Evolutionary conservation across 257 asterid genomes (phyloP), one percentile per base, ranked within the genome.

Genomic region (Solanum chiquidenum): DNA sequence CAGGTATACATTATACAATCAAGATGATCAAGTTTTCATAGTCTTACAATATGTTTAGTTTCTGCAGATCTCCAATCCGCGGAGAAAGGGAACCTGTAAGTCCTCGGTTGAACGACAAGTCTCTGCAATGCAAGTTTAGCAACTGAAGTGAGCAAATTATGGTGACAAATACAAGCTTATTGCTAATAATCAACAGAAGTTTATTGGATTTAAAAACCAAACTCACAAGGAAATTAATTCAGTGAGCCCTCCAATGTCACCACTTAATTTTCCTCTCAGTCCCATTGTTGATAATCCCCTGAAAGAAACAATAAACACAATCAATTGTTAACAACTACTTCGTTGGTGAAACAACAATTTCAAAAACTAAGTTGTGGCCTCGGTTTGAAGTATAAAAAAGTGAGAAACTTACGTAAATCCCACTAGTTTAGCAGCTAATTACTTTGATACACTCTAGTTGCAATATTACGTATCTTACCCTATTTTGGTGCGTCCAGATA

Each of bases 261-360:
- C 99, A 3, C 92, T 92, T 90, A 96, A 90, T 83, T 91, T 92
- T 75, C 99, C 99, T 46, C 88, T 90, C 25, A 96, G 75, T 69
- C 97, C 98, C 99, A 96, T 96, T 3, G 98, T 93, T 13, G 99
- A 96, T 84, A 96, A 88, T 52, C 98, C 96, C 89, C 99, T 96
- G 94, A 90, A 91, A 37, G 69, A 75, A 71, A 37, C 34, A 37
- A 60, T 25, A 76, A 75, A 7, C 29, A 49, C 12, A 42, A n/a
- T 21, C 21, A 83, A 16, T 46, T 35, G 29, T 13, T 27, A 49
- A 66, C 83, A 29, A 83, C 40, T 44, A 2, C 16, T 66, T 55
- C 16, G 7, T 25, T 25, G 31, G 73, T 38, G n/a, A 37, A 71
- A 34, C 58, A 7, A 27, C 23, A 37, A 25, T 62, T 27, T n/a